Base-by-base conservation (phyloP, 352 stramenopile genomes). In the Blastocystis sp. region DNA sequence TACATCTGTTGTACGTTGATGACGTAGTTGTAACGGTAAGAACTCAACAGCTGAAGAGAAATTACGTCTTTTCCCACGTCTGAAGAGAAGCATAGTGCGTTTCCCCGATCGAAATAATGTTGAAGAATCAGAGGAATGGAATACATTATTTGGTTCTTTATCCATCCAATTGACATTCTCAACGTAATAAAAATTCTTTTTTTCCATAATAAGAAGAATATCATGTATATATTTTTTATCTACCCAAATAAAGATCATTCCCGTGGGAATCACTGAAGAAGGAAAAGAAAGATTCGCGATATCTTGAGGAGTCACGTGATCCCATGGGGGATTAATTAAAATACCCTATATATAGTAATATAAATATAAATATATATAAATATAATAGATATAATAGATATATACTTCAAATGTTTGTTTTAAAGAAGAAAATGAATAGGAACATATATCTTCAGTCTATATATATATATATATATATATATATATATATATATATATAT, bases 81-180 rank as follows among this genome's bases (percentile, higher is more conserved):
- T 39, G 4, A 62, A 33, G 11, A 62, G 39, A 24, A 62, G 24
- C 6, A 62, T 39, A 13, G 52, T 62, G 4, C 52, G 35, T 34
- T 62, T 62, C n/a, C 52, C 40, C 11, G 39, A 42, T 10, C 52
- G 52, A 3, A 62, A 28, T 10, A 62, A 42, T 18, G 52, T 36
- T 9, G n/a, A 11, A n/a, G n/a, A n/a, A n/a, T n/a, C n/a, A n/a
- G n/a, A n/a, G n/a, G n/a, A n/a, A n/a, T n/a, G n/a, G n/a, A n/a
- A n/a, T n/a, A n/a, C n/a, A n/a, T n/a, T n/a, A n/a, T n/a, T n/a
- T n/a, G n/a, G n/a, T n/a, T n/a, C n/a, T n/a, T n/a, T n/a, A n/a
- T n/a, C n/a, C 4, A 62, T 42, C 52, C 52, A 62, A 10, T 54
- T 42, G 21, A 62, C 39, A 41, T 62, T 62, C 52, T 62, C 52